These are phyloP conservation scores for Penicillium digitatum DNA, from an alignment of 2,329 filamentous ascomycete genomes.

Conservation along the genomic window DNA sequence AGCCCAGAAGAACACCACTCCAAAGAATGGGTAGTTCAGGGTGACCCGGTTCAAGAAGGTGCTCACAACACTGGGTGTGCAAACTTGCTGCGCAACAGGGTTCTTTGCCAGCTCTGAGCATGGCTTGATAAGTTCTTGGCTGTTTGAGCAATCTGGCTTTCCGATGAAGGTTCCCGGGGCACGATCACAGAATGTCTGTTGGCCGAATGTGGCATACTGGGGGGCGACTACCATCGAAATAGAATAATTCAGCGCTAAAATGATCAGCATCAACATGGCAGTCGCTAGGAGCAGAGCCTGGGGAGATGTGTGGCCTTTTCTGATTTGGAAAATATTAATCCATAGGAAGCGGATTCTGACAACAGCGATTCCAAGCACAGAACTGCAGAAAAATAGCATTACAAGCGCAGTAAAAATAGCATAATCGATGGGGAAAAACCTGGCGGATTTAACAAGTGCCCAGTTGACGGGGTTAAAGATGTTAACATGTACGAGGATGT, in stretches of 20 bases:
- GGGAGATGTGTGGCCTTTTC: conserved; percentile 81
- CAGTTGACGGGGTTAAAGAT: conserved; percentile 95
- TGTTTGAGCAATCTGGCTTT: conserved; percentile 69
- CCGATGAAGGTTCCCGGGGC: conserved; percentile 58
- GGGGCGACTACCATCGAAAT: conserved; percentile 91
- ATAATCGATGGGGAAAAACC: conserved; percentile 88
- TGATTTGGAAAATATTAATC: conserved; percentile 87
- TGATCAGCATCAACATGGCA: conserved; percentile 83
- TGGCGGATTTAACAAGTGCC: conserved; percentile 74
- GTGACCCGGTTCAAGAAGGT: conserved; percentile 91
- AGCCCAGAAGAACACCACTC: conserved; percentile 88
- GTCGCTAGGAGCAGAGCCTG: conserved; percentile 89
- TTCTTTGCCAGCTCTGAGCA: conserved; percentile 75
- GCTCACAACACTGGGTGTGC: conserved; percentile 85
- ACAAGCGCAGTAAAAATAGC: conserved; percentile 80
- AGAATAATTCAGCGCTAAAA: conserved; percentile 87
- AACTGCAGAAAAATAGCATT: conserved; percentile 82
- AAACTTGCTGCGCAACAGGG: conserved; percentile 70
- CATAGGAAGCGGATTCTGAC: conserved; percentile 95
- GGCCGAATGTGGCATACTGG: conserved; percentile 90
- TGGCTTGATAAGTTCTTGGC: conserved; percentile 65
- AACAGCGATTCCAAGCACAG: conserved; percentile 77
- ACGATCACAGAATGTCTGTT: conserved; percentile 87
- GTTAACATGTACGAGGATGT: conserved; percentile 81
- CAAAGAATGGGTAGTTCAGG: conserved; percentile 93